Conservation (phyloP, 768 basidiomycete genomes). For the Boletus tylopilopsis region DNA sequence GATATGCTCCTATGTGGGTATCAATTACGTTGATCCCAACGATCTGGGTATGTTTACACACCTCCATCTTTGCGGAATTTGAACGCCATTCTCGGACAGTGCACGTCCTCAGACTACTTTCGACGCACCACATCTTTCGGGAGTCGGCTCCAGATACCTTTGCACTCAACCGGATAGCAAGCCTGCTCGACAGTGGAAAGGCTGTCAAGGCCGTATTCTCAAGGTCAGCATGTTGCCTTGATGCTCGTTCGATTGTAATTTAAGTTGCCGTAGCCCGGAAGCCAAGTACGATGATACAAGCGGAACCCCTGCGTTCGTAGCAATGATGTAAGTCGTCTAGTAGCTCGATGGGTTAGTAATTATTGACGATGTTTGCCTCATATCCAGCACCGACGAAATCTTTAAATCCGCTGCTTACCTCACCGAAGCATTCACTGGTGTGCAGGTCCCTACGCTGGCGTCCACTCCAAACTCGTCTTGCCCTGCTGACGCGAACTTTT, state of each 20-base stretch:
- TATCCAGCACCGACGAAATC: slow-evolving; percentile 65
- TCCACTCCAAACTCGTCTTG: slow-evolving; percentile 14
- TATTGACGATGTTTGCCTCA: slow-evolving; percentile 4
- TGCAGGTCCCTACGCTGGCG: slow-evolving; percentile 16
- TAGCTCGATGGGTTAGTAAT: neutral
- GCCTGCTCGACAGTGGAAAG: slow-evolving; percentile 67
- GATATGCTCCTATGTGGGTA: slow-evolving; percentile 18
- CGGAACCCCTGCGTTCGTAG: slow-evolving; percentile 68
- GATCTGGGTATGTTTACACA: slow-evolving; percentile 14
- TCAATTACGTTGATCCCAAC: slow-evolving; percentile 15
- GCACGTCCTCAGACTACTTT: slow-evolving; percentile 70
- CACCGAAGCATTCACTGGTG: slow-evolving; percentile 55
- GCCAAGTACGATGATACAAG: slow-evolving; percentile 64
- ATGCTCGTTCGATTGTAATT: neutral
- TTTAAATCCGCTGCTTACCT: slow-evolving; percentile 74
- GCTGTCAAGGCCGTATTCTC: slow-evolving; percentile 43
- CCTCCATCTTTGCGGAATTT: neutral
- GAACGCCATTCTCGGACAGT: slow-evolving; percentile 35
- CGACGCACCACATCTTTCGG: slow-evolving; percentile 71
- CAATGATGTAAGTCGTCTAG: slow-evolving; percentile 49
- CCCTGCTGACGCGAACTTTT: neutral
- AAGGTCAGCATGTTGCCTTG: slow-evolving; percentile 34
- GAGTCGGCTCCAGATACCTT: slow-evolving; percentile 73
- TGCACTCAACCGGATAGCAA: slow-evolving; percentile 65
- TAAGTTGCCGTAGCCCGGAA: slow-evolving; percentile 41